Evolutionary conservation across 768 basidiomycete species (phyloP).

Genomic region (Lactarius vividus): DNA sequence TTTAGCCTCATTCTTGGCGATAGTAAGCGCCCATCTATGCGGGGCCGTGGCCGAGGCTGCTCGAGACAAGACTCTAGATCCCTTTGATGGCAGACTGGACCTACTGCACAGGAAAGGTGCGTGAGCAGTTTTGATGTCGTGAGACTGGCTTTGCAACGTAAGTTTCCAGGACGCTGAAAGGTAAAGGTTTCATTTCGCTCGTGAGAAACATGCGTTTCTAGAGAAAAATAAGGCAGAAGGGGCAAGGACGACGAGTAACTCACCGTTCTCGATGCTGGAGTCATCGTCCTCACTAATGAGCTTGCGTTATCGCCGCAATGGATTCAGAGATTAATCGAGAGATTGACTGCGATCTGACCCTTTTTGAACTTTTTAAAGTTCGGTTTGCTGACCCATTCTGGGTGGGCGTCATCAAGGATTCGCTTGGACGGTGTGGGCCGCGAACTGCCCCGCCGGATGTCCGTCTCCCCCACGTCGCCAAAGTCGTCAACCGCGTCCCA

Average conservation of each 20-base stretch:
- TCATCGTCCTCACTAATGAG: constrained; percentile 44
- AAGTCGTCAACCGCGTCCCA: constrained; percentile 64
- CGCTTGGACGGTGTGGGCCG: background rate
- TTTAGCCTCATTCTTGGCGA: background rate
- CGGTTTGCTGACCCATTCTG: constrained; percentile 39
- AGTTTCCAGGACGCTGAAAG: background rate
- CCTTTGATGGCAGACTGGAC: background rate
- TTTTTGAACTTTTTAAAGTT: constrained; percentile 53
- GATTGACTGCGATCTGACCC: constrained; percentile 53
- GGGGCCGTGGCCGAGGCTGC: background rate
- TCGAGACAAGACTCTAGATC: background rate
- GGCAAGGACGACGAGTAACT: constrained; percentile 22
- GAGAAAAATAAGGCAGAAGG: background rate
- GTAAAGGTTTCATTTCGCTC: background rate
- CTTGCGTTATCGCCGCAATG: too few relatives aligned
- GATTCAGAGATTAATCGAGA: background rate
- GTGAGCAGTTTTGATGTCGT: constrained; percentile 2
- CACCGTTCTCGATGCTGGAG: constrained; percentile 52
- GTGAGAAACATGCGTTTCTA: background rate
- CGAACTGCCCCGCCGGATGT: constrained; percentile 36
- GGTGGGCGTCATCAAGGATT: background rate
- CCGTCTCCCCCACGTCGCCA: constrained; percentile 61
- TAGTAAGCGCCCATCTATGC: background rate
- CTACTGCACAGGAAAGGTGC: constrained; percentile 1
- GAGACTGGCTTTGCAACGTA: constrained; percentile 43